Conservation (phyloP, 768 basidiomycete species). For the Termitomyces titanicus region DNA sequence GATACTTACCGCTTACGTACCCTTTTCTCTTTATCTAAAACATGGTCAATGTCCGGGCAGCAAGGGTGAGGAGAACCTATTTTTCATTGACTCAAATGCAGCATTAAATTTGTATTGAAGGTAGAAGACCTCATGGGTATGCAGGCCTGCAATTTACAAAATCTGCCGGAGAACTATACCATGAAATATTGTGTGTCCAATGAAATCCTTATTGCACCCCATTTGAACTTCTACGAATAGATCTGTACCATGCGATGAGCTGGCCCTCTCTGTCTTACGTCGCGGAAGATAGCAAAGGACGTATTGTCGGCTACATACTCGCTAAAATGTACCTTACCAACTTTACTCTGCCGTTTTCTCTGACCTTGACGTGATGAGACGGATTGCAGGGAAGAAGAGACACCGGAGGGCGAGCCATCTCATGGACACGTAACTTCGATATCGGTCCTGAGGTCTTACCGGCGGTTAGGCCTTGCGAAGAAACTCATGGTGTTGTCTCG, state of each 20-base stretch:
- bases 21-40: background rate
- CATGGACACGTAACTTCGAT: constrained; percentile 98
- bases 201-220: background rate
- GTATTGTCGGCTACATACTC: constrained; percentile 92
- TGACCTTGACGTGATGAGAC: constrained; percentile 12
- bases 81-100: background rate
- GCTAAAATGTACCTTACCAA: constrained; percentile 75
- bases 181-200: constrained; percentile 66
- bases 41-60: constrained; percentile 43
- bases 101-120: constrained; percentile 31
- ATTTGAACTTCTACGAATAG: constrained; percentile 31
- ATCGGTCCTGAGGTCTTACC: constrained; percentile 87
- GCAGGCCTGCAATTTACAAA: constrained; percentile 95
- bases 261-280: constrained; percentile 96
- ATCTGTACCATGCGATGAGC: constrained; percentile 90
- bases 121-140: constrained; percentile 88
- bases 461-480: constrained; percentile 89
- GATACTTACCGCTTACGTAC: no score
- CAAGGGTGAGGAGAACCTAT: constrained; percentile 28
- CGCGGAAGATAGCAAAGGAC: constrained; percentile 86
- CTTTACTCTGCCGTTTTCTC: constrained; percentile 1
- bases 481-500: constrained; percentile 94
- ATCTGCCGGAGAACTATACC: constrained; percentile 92
- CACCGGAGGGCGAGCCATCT: constrained; percentile 56
- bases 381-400: constrained; percentile 59